Evolutionary conservation across 306 rosid species (phyloP), one percentile per base, ranked within the genome.

Genomic region (Spatholobus suberectus): DNA sequence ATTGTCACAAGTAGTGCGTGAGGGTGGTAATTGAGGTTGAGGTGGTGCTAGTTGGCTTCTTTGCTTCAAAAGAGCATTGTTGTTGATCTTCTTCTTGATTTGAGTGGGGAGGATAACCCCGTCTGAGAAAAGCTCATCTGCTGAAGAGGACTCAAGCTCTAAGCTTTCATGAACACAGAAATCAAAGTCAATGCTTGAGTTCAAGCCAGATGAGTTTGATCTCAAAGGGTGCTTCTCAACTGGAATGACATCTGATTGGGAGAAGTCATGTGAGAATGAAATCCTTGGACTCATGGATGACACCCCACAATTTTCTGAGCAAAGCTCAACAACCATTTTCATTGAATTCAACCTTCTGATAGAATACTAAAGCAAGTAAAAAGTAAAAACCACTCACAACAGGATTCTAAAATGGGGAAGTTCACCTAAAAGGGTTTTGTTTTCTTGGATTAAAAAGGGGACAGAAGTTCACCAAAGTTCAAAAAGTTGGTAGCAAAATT

Each of bases 101-200:
- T 92, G 85, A 51, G 84, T 77, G 2, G 98, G 94, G 8, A 92
- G 86, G 12, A 94, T 83, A 59, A 88, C 90, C 29, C 98, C 98
- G 32, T 85, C 86, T 5, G 90, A 91, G 94, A 94, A 94, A 78
- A 94, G 94, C 73, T 94, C 98, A 18, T 94, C 98, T 0, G 98
- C 98, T 6, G 97, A 89, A 34, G 93, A 92, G 18, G 98, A 89
- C n/a, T 92, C 92, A 51, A 78, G 90, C 34, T 89, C 91, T 62
- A 82, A 84, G 67, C 84, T 84, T 58, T 90, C 90, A 0, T 84
- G 84, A 27, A 94, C 91, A 85, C 93, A 91, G 80, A 94, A 91
- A 81, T 94, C 93, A 49, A 94, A 94, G 79, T 92, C 98, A 13
- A 89, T 65, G 89, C 89, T 86, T 51, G 94, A 87, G 71, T 88